phyloP scores from a whole-genome alignment of 495 filamentous ascomycete species.

The Xylaria cubensis region DNA sequence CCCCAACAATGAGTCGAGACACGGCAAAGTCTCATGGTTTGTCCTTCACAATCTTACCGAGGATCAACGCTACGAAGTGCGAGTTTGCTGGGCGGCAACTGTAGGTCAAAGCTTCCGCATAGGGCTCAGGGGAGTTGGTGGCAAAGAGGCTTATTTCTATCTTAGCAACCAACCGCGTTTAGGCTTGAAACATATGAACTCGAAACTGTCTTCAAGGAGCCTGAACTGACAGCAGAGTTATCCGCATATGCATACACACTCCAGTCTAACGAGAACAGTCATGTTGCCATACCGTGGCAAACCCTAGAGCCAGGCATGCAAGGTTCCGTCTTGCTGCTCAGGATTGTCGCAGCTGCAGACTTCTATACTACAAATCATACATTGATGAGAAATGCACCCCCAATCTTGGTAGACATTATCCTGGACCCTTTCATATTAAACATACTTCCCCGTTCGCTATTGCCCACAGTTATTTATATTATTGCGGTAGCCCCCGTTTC shows the following conservation, averaged over 20 bases:
- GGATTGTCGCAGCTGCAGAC: conserved; percentile 76
- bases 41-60: conserved; percentile 76
- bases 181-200: conserved; percentile 68
- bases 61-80: conserved; percentile 85
- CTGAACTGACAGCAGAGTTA: conserved; percentile 68
- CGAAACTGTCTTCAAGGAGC: conserved; percentile 61
- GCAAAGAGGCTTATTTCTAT: conserved; percentile 23
- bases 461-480: conserved; percentile 70
- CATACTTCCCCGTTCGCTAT: conserved; percentile 71
- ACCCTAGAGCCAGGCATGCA: conserved; percentile 30
- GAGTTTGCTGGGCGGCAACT: conserved; percentile 92
- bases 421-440: conserved; percentile 85
- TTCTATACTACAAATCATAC: conserved; percentile 77
- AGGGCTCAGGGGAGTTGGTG: neutral
- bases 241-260: conserved; percentile 65
- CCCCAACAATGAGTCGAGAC: conserved; percentile 57
- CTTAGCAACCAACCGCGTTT: conserved; percentile 88
- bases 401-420: conserved; percentile 83
- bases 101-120: conserved; percentile 59
- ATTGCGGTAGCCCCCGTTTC: conserved; percentile 60
- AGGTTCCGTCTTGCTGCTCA: conserved; percentile 76
- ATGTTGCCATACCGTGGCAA: conserved; percentile 6
- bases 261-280: conserved; percentile 37
- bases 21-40: conserved; percentile 78
- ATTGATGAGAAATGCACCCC: conserved; percentile 77